Conservation (phyloP, 1,284 basidiomycete species). For the Kwoniella shivajii region DNA sequence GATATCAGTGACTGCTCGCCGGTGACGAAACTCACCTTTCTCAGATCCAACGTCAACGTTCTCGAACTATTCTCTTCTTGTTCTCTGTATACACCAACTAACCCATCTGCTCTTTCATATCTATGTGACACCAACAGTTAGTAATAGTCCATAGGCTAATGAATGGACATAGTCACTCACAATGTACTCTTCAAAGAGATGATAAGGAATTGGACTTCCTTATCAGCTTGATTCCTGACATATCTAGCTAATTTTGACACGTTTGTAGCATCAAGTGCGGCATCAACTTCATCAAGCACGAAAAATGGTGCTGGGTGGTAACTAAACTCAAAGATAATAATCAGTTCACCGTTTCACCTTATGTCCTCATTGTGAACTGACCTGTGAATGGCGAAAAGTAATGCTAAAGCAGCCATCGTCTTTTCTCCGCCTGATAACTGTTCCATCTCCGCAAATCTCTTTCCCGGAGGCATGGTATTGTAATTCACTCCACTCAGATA, state of each 20-base stretch:
- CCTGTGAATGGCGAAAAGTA: constrained; percentile 97
- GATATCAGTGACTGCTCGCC: background rate
- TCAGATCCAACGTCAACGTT: constrained; percentile 76
- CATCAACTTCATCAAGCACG: constrained; percentile 78
- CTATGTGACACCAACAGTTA: constrained; percentile 39
- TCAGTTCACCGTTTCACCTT: constrained; percentile 3
- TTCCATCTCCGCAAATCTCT: constrained; percentile 98
- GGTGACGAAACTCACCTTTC: constrained; percentile 60
- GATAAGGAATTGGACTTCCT: constrained; percentile 87
- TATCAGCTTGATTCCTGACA: constrained; percentile 70
- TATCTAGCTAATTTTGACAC: constrained; percentile 91
- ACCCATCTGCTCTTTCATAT: constrained; percentile 86
- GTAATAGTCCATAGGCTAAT: background rate
- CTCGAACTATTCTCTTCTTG: constrained; percentile 89
- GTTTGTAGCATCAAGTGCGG: constrained; percentile 92
- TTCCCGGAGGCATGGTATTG: constrained; percentile 99
- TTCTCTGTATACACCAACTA: constrained; percentile 92
- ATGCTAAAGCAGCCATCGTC: constrained; percentile 92
- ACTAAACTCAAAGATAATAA: constrained; percentile 54
- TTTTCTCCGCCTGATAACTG: constrained; percentile 98
- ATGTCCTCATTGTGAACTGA: constrained; percentile 43
- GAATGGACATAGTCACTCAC: constrained; percentile 26
- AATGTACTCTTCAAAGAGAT: constrained; percentile 74
- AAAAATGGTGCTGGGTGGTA: constrained; percentile 99
- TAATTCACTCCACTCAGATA: constrained; percentile 95